These are phyloP conservation scores for Lactifluus subvellereus DNA, from an alignment of 768 basidiomycete species.

Conservation along the genomic window DNA sequence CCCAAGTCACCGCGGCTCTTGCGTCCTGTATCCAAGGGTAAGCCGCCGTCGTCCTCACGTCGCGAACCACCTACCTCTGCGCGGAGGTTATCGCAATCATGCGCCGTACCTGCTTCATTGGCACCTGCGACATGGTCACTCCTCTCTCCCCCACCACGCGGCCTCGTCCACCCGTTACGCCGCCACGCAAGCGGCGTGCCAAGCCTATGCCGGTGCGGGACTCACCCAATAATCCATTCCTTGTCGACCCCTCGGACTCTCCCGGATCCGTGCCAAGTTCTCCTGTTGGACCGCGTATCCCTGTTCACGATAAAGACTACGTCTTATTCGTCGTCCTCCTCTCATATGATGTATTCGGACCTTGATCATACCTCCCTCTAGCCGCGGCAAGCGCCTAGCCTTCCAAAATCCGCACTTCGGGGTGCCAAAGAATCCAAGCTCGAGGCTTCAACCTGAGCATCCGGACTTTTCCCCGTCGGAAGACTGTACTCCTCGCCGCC, in stretches of 20 bases:
- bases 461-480: constrained; percentile 25
- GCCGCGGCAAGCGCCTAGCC: constrained; percentile 23
- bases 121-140: constrained; percentile 17
- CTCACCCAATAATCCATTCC: constrained; percentile 25
- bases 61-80: constrained; percentile 15
- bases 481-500: constrained; percentile 22
- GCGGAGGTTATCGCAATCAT: constrained; percentile 19
- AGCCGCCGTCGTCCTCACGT: constrained; percentile 15
- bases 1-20: constrained; percentile 13
- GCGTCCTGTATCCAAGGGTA: constrained; percentile 11
- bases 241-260: constrained; percentile 15
- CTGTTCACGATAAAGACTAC: constrained; percentile 13
- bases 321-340: constrained; percentile 19
- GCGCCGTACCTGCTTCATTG: constrained; percentile 17
- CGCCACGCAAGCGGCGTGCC: constrained; percentile 12
- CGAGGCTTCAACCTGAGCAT: constrained; percentile 18
- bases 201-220: constrained; percentile 24
- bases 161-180: constrained; percentile 20
- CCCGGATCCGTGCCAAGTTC: constrained; percentile 21
- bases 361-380: neutral
- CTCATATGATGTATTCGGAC: neutral
- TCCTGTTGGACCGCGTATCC: constrained; percentile 21
- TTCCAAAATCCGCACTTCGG: constrained; percentile 24
- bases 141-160: constrained; percentile 23
- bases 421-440: constrained; percentile 11